Evolutionary conservation across 2,329 filamentous ascomycete species (phyloP).

Genomic region (Gaeumannomyces sp.): DNA sequence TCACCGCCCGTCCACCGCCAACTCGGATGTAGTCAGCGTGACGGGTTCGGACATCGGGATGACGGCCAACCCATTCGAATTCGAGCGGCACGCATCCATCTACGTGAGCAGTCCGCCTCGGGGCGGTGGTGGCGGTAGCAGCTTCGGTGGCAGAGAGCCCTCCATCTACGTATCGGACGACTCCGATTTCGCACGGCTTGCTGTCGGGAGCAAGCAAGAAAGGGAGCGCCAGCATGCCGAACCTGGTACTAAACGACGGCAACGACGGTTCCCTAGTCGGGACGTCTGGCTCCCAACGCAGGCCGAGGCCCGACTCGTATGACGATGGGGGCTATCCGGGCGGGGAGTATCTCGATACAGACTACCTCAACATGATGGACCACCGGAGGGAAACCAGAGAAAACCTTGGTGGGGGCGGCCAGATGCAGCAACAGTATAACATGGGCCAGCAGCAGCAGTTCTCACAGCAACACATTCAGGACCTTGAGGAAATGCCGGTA

Average conservation of each 20-base stretch:
- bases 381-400: constrained; percentile 11
- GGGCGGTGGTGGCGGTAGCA: constrained; percentile 17
- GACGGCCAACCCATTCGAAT: constrained; percentile 52
- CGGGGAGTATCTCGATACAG: constrained; percentile 21
- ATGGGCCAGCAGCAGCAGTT: constrained; percentile 12
- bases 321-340: neutral
- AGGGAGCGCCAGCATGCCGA: constrained; percentile 9
- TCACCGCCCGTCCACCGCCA: constrained; percentile 52
- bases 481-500: constrained; percentile 11
- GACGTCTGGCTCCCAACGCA: neutral
- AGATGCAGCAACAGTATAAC: constrained; percentile 11
- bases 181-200: constrained; percentile 39
- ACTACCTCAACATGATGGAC: constrained; percentile 17
- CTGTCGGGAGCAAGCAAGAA: constrained; percentile 13
- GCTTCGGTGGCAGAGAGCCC: constrained; percentile 41
- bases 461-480: constrained; percentile 4
- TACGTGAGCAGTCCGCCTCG: constrained; percentile 27
- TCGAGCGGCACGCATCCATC: constrained; percentile 56
- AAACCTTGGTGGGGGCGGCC: constrained; percentile 4
- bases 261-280: constrained; percentile 4
- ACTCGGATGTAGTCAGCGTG: constrained; percentile 51
- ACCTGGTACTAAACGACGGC: constrained; percentile 18
- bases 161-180: constrained; percentile 58
- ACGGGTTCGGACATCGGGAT: constrained; percentile 49
- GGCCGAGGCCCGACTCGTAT: constrained; percentile 6